A percentile compares a stretch with the other conserved stretches of the same genome.
phyloP scores from a whole-genome alignment of 495 filamentous ascomycete genomes.

The Staphylotrichum tortipilum region DNA sequence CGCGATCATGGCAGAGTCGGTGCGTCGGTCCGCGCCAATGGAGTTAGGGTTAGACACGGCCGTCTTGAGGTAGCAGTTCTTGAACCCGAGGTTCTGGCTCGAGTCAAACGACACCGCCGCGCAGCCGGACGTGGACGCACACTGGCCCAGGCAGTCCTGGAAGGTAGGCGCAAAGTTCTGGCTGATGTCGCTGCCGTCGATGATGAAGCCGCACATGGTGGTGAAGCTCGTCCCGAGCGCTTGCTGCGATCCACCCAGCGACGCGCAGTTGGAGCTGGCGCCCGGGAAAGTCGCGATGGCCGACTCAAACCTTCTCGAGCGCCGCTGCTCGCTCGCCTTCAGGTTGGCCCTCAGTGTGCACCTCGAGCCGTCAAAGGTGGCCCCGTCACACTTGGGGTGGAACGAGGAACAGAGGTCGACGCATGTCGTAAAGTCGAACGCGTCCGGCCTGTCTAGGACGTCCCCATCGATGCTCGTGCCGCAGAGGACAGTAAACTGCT shows the following conservation, averaged over 20 bases:
- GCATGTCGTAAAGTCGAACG: conserved; percentile 21
- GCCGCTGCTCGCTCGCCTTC: conserved; percentile 6
- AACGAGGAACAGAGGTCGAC: conserved; percentile 26
- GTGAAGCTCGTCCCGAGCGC: conserved; percentile 16
- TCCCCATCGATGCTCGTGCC: conserved; percentile 20
- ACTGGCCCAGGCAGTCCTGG: conserved; percentile 29
- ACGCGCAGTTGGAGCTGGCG: conserved; percentile 23
- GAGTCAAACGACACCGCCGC: conserved; percentile 25
- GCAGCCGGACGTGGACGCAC: conserved; percentile 20
- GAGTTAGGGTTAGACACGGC: conserved; percentile 6
- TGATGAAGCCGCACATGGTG: conserved; percentile 22
- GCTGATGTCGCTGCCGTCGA: conserved; percentile 24
- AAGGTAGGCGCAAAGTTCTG: conserved; percentile 28
- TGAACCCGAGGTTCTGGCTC: conserved; percentile 24
- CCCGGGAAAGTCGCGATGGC: conserved; percentile 23
- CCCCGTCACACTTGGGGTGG: conserved; percentile 29
- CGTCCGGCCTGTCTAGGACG: conserved; percentile 16
- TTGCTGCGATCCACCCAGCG: conserved; percentile 11
- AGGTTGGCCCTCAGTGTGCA: conserved; percentile 21
- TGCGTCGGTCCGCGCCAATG: conserved; percentile 12
- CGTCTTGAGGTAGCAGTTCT: conserved; percentile 33
- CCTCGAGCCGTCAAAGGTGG: conserved; percentile 14
- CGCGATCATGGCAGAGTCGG: conserved; percentile 24
- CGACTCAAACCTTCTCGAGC: conserved; percentile 20
- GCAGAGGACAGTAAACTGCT: conserved; percentile 30